Evolutionary conservation across 345 rosid genomes (phyloP), one percentile per base, ranked within the genome.

Genomic region (Populus tremula): DNA sequence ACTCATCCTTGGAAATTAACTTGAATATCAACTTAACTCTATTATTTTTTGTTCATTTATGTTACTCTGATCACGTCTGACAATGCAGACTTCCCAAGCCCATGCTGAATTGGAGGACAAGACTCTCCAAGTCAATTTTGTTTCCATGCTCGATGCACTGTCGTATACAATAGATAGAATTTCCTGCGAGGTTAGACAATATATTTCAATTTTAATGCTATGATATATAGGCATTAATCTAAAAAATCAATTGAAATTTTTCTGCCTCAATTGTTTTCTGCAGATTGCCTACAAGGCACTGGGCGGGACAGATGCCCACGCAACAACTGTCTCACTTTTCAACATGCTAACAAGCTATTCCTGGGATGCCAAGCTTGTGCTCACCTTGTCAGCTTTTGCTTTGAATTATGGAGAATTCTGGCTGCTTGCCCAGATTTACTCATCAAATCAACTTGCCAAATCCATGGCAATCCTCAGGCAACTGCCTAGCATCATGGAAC

Each of bases 331-430:
- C 45, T 71, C 86, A 13, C 73, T 92, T 65, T 87, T 89, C 69
- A 83, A 78, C 79, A 84, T 88, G 78, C 81, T 92, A n/a, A 70
- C 93, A n/a, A 82, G 84, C 87, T 92, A 85, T 74, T 82, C 88
- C 7, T 90, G 97, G 97, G 92, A 92, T 72, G 91, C 88, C 27
- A 92, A 92, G 84, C 79, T 92, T 39, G 92, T 92, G 61, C 80
- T 92, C 56, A 73, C 91, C 70, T 75, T 92, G 33, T 88, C 97
- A 35, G 94, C 93, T 18, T 90, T 92, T 71, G 91, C 94, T 12
- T 78, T 90, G 50, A 85, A 88, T 81, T 92, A 92, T 13, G 97
- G 94, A 73, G 94, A 92, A 71, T 92, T 90, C 79, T 92, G 91
- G 90, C 91, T 92, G 43, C 91, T 92, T 23, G 90, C 90, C 47